Evolutionary conservation across 2,329 filamentous ascomycete species (phyloP), one percentile per base, ranked within the genome.

Genomic region (Pseudogymnoascus sp.): DNA sequence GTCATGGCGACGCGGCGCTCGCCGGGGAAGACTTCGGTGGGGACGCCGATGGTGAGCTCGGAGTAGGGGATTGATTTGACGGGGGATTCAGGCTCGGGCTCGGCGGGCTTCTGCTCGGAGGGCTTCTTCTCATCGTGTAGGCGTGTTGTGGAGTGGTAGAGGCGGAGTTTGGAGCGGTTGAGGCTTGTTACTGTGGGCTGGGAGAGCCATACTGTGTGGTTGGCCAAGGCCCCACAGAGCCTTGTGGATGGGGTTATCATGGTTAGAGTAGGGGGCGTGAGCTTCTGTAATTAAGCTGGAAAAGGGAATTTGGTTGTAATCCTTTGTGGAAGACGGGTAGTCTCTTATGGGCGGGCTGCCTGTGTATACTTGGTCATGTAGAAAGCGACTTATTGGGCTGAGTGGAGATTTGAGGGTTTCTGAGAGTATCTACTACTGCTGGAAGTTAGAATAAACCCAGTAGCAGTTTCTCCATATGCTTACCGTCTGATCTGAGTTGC

Each of bases 1-100:
- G 90, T 93, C 62, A 96, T 81, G 30, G 92, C 90, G 12, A 96
- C 91, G 60, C 92, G 89, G 42, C 88, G 86, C 77, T 96, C 92
- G 63, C 87, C 84, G 0, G 86, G 83, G 69, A 83, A 91, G n/a
- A 84, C 88, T 75, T 96, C 92, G 63, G 83, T 84, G 12, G 91
- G 91, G 3, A 94, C 84, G 63, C 91, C 91, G 58, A 96, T 85
- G 3, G 85, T 89, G 62, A 96, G 81, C 49, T 86, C 79, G 19
- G 82, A 78, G 73, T 92, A 95, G 0, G 91, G 89, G 6, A 63
- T 70, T 22, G 49, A 33, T 55, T 55, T 55, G 9, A 55, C 16
- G 8, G 49, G 49, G 49, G 3, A 2, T 28, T 49, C 42, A 4
- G 28, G 28, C 16, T 55, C 49, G 14, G 49, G 8, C 28, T 33